These are phyloP conservation scores for Aethionema arabicum DNA, from an alignment of 345 rosid genomes.

Conservation along the genomic window DNA sequence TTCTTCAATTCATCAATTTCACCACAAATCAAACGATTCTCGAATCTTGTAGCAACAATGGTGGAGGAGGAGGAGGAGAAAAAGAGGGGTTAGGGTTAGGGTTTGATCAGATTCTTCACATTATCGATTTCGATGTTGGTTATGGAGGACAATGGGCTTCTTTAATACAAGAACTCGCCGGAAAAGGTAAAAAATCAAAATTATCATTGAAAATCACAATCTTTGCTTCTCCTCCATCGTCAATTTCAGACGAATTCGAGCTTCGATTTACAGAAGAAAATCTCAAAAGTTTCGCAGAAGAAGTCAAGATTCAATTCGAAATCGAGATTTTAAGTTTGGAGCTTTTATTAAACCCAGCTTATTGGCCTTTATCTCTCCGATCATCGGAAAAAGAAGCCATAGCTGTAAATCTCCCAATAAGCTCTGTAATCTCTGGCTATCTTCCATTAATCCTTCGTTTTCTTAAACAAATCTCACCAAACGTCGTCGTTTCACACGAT, in stretches of 20 bases:
- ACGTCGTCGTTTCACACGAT: conserved; percentile 72
- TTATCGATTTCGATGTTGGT: conserved; percentile 83
- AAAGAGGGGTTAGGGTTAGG: conserved; percentile 25
- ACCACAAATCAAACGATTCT: conserved; percentile 86
- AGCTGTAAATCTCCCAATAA: conserved; percentile 77
- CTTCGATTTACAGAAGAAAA: conserved; percentile 69
- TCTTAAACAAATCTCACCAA: conserved; percentile 73
- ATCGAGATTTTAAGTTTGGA: conserved; percentile 62
- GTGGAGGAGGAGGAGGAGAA: too few species aligned
- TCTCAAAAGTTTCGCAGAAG: conserved; percentile 63
- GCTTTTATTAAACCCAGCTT: conserved; percentile 45
- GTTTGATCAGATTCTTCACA: conserved; percentile 67
- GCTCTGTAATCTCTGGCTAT: conserved; percentile 51
- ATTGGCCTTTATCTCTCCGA: conserved; percentile 46
- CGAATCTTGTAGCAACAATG: conserved; percentile 50
- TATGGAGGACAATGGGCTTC: conserved; percentile 96
- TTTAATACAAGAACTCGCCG: conserved; percentile 82
- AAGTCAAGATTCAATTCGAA: conserved; percentile 63
- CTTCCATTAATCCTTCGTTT: conserved; percentile 66
- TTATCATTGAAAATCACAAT: conserved; percentile 63
- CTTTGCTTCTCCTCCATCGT: conserved; percentile 48
- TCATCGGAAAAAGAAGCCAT: conserved; percentile 52
- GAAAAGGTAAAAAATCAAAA: conserved; percentile 33
- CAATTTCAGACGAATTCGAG: conserved; percentile 58
- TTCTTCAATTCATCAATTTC: conserved; percentile 80